Base-by-base conservation (phyloP, 2,329 filamentous ascomycete genomes). In the Aspergillus sp. region DNA sequence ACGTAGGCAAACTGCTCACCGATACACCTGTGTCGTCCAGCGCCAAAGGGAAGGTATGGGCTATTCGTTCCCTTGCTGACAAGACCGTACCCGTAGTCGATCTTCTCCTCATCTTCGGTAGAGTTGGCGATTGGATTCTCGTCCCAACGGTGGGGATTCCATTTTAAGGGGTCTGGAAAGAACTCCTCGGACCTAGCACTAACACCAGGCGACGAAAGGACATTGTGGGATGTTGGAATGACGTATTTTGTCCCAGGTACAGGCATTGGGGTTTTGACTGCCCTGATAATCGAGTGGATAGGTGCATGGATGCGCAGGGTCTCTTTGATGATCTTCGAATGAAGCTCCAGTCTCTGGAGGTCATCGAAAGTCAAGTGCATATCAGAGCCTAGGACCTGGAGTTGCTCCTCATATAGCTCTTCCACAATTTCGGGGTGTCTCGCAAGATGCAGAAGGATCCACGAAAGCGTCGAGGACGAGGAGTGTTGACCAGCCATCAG, bases 1-100 rank as follows among this genome's bases (percentile, higher is more conserved):
- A 96, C 83, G 72, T 96, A 96, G 65, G 93, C 93, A 74, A 97
- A 98, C 70, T 96, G 91, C 81, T 98, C 93, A 64, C 93, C 93
- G 70, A 98, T 97, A 77, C 93, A 98, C 64, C 93, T 84, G 77
- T 98, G 93, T 65, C 93, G 83, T 42, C 93, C 93, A 30, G 93
- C 93, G 57, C 93, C 93, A 71, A 98, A 98, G 2, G 93, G 93
- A 48, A 98, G 85, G 74, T 97, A 98, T 0, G 93, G 93, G 52
- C 90, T 96, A 58, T 85, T 86, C 13, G 91, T 88, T 55, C 93
- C 93, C 81, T 97, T 96, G 82, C 86, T 93, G 64, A 97, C 89
- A 50, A 96, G 81, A 60, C 93, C 93, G 75, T 96, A 97, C 34
- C 93, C 93, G 73, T 97, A 97, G 73, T 97, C 93, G 60, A 93